Evolutionary conservation across 73 alveolate genomes (phyloP).

Genomic region (Blepharisma stoltei): DNA sequence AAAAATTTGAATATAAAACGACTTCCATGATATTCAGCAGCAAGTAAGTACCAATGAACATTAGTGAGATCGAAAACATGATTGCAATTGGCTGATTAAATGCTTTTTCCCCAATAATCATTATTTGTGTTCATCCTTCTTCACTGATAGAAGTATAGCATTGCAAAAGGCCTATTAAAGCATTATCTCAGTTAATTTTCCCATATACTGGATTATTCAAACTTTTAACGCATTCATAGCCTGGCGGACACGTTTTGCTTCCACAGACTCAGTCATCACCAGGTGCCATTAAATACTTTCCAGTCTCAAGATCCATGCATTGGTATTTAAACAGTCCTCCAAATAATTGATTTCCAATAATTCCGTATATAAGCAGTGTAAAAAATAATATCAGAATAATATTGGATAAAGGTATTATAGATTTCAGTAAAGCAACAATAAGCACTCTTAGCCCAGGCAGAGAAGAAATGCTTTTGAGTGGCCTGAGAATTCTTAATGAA

Average conservation of each 20-base stretch:
- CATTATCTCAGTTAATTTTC: constrained; percentile 37
- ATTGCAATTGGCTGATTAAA: constrained; percentile 48
- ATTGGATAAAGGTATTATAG: constrained; percentile 60
- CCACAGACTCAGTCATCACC: neutral
- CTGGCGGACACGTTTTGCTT: neutral
- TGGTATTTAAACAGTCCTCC: constrained; percentile 58
- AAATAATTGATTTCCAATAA: constrained; percentile 62
- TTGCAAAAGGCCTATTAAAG: constrained; percentile 56
- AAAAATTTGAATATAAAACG: constrained; percentile 54
- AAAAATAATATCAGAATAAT: constrained; percentile 52
- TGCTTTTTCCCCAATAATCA: constrained; percentile 56
- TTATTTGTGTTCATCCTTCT: constrained; percentile 88
- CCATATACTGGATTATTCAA: constrained; percentile 43
- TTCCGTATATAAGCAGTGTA: constrained; percentile 59
- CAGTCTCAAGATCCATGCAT: constrained; percentile 43
- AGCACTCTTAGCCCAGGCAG: constrained; percentile 51
- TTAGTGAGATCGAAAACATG: constrained; percentile 68
- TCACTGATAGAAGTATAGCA: constrained; percentile 71
- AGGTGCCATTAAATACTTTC: neutral
- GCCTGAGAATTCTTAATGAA: constrained; percentile 65
- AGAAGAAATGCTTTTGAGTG: constrained; percentile 59
- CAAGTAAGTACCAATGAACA: constrained; percentile 78
- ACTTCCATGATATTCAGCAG: constrained; percentile 65
- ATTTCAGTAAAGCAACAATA: constrained; percentile 50
- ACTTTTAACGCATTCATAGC: constrained; percentile 42